Evolutionary conservation across 2,329 filamentous ascomycete genomes (phyloP), one percentile per base, ranked within the genome.

Genomic region (Rasamsonia emersonii): DNA sequence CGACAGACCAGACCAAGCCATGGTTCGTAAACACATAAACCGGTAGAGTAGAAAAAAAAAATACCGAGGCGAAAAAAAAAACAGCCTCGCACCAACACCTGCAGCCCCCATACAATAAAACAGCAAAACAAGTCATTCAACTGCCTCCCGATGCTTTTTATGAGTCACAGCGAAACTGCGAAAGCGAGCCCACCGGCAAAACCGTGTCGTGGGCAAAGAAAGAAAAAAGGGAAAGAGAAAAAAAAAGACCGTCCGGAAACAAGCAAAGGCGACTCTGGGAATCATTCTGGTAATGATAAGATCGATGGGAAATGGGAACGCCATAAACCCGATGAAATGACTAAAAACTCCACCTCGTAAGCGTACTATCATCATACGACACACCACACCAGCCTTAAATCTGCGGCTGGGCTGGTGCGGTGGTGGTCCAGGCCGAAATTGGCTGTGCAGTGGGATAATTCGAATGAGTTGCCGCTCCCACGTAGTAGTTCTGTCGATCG

Each of bases 381-480:
- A 23, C 20, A 23, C n/a, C 20, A 7, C 20, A 23, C n/a, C 20
- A 39, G n/a, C n/a, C n/a, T 56, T 47, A 60, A 19, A 60, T 59
- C 40, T 57, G 54, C 17, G 56, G 56, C 36, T 59, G 56, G 18
- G 56, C 51, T 11, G 54, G 47, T 23, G 57, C 52, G 9, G 56
- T 49, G 8, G 57, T 56, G n/a, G 54, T 55, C 57, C 57, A 60
- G 9, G 55, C 44, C 9, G 56, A 47, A 13, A 59, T 35, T 4
- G 46, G 49, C 29, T 53, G 51, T 11, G 47, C 42, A 2, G 40
- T 45, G 6, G 55, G 49, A 28, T 60, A 60, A 31, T 45, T 50
- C 4, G 53, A 36, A 33, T 58, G 54, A 13, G 47, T 47, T 3
- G 45, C 33, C 7, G 47, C 44, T 13, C 46, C 45, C 27, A 58